phyloP scores from a whole-genome alignment of 176 grass and related monocot species.

The Stipa capillata region DNA sequence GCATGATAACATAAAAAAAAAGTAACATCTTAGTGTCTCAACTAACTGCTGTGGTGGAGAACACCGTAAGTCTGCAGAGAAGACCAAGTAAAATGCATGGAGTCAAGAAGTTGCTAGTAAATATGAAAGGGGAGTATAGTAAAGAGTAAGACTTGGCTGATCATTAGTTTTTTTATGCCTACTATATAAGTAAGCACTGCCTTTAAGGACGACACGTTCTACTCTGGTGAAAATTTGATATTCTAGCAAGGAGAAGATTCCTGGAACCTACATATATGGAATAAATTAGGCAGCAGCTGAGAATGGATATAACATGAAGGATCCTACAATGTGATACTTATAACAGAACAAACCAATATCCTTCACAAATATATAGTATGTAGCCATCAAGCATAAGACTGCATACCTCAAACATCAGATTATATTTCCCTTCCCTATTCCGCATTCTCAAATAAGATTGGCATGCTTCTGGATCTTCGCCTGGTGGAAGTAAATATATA shows the following conservation, averaged over 20 bases:
- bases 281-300: not conserved
- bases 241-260: not conserved
- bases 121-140: not conserved
- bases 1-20: not conserved
- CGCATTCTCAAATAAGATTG: constrained; percentile 96
- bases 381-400: not conserved
- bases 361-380: not conserved
- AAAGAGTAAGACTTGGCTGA: not conserved
- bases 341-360: not conserved
- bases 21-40: not conserved
- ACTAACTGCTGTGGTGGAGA: not conserved
- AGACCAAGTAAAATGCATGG: not conserved
- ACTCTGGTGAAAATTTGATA: not conserved
- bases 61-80: not conserved
- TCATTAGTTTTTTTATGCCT: not conserved
- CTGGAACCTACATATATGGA: not conserved
- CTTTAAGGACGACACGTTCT: not conserved
- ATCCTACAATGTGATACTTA: not conserved
- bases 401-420: constrained; percentile 86
- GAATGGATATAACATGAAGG: not conserved
- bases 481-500: constrained; percentile 97
- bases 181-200: not conserved
- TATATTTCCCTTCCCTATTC: constrained; percentile 87
- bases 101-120: not conserved
- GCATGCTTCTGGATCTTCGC: constrained; percentile 94